Percentiles rank a stretch among this genome's conserved stretches.
Evolutionary conservation across 805 yeast species (phyloP).

Genomic region (Cyberlindnera amylophila): DNA sequence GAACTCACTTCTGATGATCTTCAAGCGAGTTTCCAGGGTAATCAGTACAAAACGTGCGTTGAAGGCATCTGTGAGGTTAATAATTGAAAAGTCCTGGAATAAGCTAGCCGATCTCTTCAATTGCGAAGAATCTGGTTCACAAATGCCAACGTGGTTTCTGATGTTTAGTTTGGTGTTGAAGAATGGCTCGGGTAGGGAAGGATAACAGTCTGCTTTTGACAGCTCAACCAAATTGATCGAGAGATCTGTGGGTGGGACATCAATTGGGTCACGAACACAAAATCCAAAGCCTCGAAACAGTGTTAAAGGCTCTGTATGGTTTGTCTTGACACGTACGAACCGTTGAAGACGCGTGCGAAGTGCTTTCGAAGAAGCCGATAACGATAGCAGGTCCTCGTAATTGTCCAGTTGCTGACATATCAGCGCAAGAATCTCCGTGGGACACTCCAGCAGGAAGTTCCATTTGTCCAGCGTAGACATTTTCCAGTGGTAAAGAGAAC

Average conservation of each 20-base stretch:
- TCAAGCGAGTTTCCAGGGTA: conserved; percentile 7
- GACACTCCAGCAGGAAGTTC: too few species aligned
- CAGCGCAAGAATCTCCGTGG: conserved; percentile 2
- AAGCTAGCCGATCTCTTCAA: too few species aligned
- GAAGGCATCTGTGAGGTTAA: conserved; percentile 3
- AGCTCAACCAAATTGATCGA: conserved; percentile 11
- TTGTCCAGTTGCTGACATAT: conserved; percentile 6
- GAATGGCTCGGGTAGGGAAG: conserved; percentile 1
- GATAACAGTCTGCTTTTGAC: conserved; percentile 2
- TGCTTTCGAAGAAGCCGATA: not conserved
- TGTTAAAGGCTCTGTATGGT: conserved; percentile 1
- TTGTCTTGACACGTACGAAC: conserved; percentile 6
- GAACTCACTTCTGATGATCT: conserved; percentile 2
- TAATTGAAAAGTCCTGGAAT: conserved; percentile 3
- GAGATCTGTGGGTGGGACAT: conserved; percentile 3
- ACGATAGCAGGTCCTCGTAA: conserved; percentile 3
- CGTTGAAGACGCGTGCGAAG: not conserved
- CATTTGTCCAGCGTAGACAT: too few species aligned
- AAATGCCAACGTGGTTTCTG: conserved; percentile 6
- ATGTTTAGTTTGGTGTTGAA: not conserved
- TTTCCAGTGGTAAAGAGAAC: too few species aligned
- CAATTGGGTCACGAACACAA: not conserved
- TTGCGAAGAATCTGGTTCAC: too few species aligned
- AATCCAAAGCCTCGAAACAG: conserved; percentile 2
- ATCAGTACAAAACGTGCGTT: conserved; percentile 6